Conservation (phyloP, 2,329 filamentous ascomycete species). For the Exophiala sideris region DNA sequence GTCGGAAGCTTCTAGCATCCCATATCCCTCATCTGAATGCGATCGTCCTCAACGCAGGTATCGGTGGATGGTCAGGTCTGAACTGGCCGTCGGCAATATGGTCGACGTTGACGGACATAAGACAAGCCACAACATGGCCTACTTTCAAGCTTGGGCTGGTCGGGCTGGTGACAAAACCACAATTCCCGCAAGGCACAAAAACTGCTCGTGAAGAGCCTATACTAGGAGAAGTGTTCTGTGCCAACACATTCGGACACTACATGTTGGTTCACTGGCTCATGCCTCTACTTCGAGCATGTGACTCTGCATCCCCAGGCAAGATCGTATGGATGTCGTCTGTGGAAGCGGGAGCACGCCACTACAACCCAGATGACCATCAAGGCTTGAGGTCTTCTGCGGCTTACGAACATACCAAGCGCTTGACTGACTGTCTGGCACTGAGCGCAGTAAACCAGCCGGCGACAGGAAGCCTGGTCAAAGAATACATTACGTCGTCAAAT, state of each 20-base stretch:
- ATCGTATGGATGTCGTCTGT: slow-evolving; percentile 86
- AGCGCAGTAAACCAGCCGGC: slow-evolving; percentile 61
- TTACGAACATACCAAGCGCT: slow-evolving; percentile 83
- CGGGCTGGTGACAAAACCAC: slow-evolving; percentile 53
- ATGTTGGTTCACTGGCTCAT: slow-evolving; percentile 76
- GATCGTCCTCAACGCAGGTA: slow-evolving; percentile 81
- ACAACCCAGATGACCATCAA: slow-evolving; percentile 72
- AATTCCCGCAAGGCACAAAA: slow-evolving; percentile 39
- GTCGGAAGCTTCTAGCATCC: slow-evolving; percentile 46
- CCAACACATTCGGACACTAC: slow-evolving; percentile 96
- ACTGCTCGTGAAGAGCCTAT: slow-evolving; percentile 48
- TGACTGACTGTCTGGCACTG: slow-evolving; percentile 80
- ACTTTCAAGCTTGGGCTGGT: slow-evolving; percentile 65
- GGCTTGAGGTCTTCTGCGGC: slow-evolving; percentile 59
- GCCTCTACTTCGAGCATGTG: slow-evolving; percentile 61
- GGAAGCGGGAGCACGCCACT: slow-evolving; percentile 59
- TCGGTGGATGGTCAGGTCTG: slow-evolving; percentile 80
- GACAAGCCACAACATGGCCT: slow-evolving; percentile 72
- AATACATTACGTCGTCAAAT: slow-evolving; percentile 41
- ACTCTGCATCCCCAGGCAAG: slow-evolving; percentile 53
- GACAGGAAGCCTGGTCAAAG: slow-evolving; percentile 54
- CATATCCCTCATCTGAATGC: slow-evolving; percentile 69
- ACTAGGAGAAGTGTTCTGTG: slow-evolving; percentile 79
- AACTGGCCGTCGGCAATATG: slow-evolving; percentile 63
- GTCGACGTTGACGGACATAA: slow-evolving; percentile 58